These are phyloP conservation scores for Phylloporus sp. DNA, from an alignment of 768 basidiomycete species.

Conservation along the genomic window DNA sequence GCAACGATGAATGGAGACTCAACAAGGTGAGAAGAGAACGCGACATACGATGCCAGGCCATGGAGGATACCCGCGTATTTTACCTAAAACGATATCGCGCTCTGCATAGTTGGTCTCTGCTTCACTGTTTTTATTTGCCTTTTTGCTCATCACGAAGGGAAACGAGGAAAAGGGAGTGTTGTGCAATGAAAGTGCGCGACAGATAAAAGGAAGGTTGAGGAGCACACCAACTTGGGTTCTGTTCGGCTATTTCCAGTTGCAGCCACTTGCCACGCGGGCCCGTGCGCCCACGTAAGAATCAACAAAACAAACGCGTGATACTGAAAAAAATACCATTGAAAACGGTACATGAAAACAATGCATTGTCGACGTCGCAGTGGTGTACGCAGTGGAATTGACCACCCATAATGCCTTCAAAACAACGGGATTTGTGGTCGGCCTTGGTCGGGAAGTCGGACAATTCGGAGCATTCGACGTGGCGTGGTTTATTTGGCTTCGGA, in stretches of 20 bases:
- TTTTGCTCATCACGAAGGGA: conserved; percentile 45
- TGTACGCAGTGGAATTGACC: conserved; percentile 17
- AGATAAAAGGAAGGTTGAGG: conserved; percentile 40
- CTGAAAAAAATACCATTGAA: conserved; percentile 31
- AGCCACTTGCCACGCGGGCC: conserved; percentile 40
- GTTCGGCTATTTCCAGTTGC: conserved; percentile 38
- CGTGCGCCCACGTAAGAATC: conserved; percentile 38
- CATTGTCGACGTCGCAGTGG: conserved; percentile 18
- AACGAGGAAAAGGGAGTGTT: conserved; percentile 16
- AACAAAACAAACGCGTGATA: conserved; percentile 31
- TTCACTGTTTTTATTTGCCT: conserved; percentile 40
- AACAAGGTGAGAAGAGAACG: conserved; percentile 17
- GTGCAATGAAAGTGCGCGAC: conserved; percentile 28
- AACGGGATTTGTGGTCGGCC: not conserved
- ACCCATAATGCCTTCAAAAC: conserved; percentile 12
- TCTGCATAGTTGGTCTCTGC: conserved; percentile 51
- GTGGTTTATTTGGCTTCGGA: conserved; percentile 32
- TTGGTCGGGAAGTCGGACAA: conserved; percentile 6
- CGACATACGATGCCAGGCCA: conserved; percentile 92
- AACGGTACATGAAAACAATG: conserved; percentile 26
- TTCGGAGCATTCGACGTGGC: conserved; percentile 9
- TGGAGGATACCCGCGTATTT: conserved; percentile 89
- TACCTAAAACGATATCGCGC: conserved; percentile 87
- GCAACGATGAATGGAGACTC: conserved; percentile 10
- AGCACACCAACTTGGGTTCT: conserved; percentile 37